phyloP scores from a whole-genome alignment of 768 basidiomycete species.

The Leccinum pellstonianum region DNA sequence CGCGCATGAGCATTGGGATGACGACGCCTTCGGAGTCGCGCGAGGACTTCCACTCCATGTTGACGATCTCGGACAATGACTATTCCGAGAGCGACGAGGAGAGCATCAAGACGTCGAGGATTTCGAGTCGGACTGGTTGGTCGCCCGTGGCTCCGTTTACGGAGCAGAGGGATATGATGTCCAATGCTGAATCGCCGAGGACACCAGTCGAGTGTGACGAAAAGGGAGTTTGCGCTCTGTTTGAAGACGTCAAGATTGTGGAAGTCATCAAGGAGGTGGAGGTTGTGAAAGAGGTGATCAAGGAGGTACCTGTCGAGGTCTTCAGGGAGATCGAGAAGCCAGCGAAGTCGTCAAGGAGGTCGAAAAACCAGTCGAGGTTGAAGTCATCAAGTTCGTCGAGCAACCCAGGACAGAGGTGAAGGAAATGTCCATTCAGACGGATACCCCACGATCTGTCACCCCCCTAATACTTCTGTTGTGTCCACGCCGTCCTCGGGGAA shows the following conservation, averaged over 20 bases:
- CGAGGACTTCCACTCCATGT: conserved; percentile 76
- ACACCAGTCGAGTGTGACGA: conserved; percentile 51
- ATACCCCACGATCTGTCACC: conserved; percentile 41
- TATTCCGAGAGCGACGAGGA: conserved; percentile 61
- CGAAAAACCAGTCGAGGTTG: conserved; percentile 23
- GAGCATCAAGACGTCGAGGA: conserved; percentile 69
- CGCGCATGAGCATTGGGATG: conserved; percentile 59
- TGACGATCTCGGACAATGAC: conserved; percentile 69
- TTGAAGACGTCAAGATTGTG: conserved; percentile 33
- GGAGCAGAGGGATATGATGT: conserved; percentile 9
- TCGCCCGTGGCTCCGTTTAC: conserved; percentile 25
- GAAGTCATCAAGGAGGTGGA: conserved; percentile 34
- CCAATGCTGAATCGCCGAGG: conserved; percentile 3
- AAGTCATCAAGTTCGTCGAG: conserved; percentile 25
- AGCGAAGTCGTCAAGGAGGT: too few relatives aligned
- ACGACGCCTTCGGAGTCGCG: conserved; percentile 66
- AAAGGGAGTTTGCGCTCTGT: conserved; percentile 35
- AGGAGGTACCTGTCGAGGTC: conserved; percentile 22
- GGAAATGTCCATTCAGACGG: conserved; percentile 82
- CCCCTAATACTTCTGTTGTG: conserved; percentile 32
- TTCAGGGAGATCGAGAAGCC: conserved; percentile 14
- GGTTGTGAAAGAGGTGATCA: conserved; percentile 10
- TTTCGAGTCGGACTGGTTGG: conserved; percentile 35
- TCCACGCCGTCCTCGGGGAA: conserved; percentile 25
- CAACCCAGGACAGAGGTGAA: conserved; percentile 63